Conservation (phyloP, 163 green algal genomes). For the Trebouxiophyceae sp. region DNA sequence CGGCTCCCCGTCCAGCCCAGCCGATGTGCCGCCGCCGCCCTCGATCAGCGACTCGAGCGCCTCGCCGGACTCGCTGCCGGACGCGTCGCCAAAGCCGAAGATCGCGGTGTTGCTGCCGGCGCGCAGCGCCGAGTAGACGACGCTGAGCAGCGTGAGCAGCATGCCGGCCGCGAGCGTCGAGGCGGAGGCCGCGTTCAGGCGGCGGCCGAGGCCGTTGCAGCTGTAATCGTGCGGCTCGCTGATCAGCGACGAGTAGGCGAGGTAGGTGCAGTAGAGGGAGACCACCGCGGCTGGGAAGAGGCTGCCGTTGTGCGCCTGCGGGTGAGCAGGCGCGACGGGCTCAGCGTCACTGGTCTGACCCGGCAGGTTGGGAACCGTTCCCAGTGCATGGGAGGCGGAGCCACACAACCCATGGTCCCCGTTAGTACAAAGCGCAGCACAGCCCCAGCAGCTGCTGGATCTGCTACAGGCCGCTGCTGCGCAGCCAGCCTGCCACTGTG, state of each 20-base stretch:
- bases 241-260: slow-evolving; percentile 78
- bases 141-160: slow-evolving; percentile 74
- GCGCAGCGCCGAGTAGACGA: slow-evolving; percentile 89
- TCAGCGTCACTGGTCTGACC: no score
- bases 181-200: slow-evolving; percentile 67
- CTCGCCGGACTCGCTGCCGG: not conserved
- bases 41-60: not conserved
- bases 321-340: not conserved
- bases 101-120: slow-evolving; percentile 70
- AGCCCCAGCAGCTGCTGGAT: no score
- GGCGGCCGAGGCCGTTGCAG: slow-evolving; percentile 83
- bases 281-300: slow-evolving; percentile 89
- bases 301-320: slow-evolving; percentile 55
- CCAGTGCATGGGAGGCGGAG: no score
- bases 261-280: slow-evolving; percentile 85
- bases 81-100: slow-evolving; percentile 35
- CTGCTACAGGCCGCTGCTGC: no score
- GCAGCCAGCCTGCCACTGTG: no score
- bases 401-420: no score
- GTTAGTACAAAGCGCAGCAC: no score
- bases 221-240: slow-evolving; percentile 82
- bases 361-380: no score
- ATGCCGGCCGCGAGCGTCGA: slow-evolving; percentile 71
- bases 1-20: slow-evolving; percentile 56
- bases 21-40: slow-evolving; percentile 33